Evolutionary conservation across 148 eudicot genomes (phyloP).

Genomic region (Bassia scoparia): DNA sequence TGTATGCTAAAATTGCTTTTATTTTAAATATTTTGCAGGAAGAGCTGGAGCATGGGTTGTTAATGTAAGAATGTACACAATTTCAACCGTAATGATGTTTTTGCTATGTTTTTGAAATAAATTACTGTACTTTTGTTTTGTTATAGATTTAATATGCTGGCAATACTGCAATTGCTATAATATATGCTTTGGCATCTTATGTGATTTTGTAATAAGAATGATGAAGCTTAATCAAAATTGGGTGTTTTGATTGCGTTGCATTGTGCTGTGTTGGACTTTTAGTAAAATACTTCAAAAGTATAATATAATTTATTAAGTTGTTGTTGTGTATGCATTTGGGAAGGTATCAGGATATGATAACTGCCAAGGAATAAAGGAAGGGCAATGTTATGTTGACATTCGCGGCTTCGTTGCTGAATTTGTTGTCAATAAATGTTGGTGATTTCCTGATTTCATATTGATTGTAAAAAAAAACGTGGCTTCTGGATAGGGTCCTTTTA

Average conservation of each 20-base stretch:
- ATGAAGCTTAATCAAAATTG: not conserved
- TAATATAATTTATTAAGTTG: not conserved
- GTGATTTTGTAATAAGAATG: not conserved
- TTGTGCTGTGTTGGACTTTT: not conserved
- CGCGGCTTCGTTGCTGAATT: not conserved
- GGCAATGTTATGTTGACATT: not conserved
- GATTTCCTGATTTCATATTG: not conserved
- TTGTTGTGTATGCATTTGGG: not conserved
- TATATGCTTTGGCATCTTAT: not conserved
- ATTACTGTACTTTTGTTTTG: not conserved
- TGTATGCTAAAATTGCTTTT: not conserved
- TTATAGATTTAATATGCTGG: not conserved
- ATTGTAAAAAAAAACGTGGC: not conserved
- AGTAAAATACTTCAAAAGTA: too few species aligned
- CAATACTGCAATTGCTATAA: not conserved
- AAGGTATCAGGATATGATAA: not conserved
- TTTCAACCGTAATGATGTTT: not conserved
- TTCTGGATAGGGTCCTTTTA: not conserved
- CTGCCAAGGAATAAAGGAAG: not conserved
- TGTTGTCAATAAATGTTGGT: not conserved
- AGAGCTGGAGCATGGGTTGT: constrained; percentile 76
- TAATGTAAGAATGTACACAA: constrained; percentile 46
- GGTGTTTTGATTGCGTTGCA: not conserved
- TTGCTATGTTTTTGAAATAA: not conserved
- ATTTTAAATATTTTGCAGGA: constrained; percentile 48